Percentiles rank a stretch among this genome's conserved stretches.
These are phyloP conservation scores for Penicillium concentricum DNA, from an alignment of 2,329 filamentous ascomycete genomes.

Conservation along the genomic window DNA sequence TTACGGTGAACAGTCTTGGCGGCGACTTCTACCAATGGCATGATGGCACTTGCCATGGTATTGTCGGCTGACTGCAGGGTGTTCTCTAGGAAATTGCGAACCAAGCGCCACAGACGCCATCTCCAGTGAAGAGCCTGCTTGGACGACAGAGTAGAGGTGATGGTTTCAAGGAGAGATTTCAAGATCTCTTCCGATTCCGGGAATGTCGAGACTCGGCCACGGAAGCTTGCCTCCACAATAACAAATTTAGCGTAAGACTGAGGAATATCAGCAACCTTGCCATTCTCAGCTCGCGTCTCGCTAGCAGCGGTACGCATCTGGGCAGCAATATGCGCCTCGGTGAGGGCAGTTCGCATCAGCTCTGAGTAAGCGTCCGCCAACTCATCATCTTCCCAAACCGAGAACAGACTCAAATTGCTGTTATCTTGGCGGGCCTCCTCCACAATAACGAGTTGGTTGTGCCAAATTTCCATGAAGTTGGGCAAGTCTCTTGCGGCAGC, in stretches of 20 bases:
- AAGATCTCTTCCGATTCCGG: slow-evolving; percentile 26
- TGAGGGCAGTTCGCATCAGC: slow-evolving; percentile 33
- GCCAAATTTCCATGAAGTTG: slow-evolving; percentile 43
- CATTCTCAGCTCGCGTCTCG: slow-evolving; percentile 29
- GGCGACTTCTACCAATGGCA: slow-evolving; percentile 29
- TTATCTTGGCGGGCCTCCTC: slow-evolving; percentile 33
- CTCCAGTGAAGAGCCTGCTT: slow-evolving; percentile 37
- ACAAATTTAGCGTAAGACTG: slow-evolving; percentile 37
- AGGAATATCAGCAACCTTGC: slow-evolving; percentile 26
- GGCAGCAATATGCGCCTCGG: slow-evolving; percentile 26
- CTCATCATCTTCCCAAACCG: slow-evolving; percentile 49
- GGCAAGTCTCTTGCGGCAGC: slow-evolving; percentile 41
- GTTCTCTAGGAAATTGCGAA: slow-evolving; percentile 35
- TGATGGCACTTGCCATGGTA: slow-evolving; percentile 19
- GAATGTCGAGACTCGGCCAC: slow-evolving; percentile 24
- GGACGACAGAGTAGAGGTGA: slow-evolving; percentile 31
- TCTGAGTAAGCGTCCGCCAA: slow-evolving; percentile 38
- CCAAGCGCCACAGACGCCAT: slow-evolving; percentile 44
- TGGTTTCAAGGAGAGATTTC: slow-evolving; percentile 25
- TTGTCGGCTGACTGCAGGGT: slow-evolving; percentile 24
- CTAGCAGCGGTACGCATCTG: slow-evolving; percentile 33
- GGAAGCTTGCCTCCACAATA: slow-evolving; percentile 37
- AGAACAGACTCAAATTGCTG: slow-evolving; percentile 25
- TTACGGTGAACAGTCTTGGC: slow-evolving; percentile 31
- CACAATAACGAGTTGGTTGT: slow-evolving; percentile 37